Evolutionary conservation across 1,284 basidiomycete species (phyloP), one percentile per base, ranked within the genome.

Genomic region (Entoloma clypeatum): DNA sequence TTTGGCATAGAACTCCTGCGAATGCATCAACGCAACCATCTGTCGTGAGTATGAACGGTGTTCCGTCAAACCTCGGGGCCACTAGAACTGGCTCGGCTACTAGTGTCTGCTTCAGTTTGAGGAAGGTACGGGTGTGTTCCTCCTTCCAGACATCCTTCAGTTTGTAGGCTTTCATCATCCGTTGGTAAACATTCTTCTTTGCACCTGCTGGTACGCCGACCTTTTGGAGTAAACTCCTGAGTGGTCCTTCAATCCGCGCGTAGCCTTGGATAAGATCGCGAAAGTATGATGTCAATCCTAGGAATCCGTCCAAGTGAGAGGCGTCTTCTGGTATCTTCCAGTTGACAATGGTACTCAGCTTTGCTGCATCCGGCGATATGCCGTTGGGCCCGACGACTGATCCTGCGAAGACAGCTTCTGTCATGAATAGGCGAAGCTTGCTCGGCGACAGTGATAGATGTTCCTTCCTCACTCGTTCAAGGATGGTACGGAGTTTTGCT

Each of bases 21-120:
- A 67, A 65, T 2, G 57, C 62, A 13, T 56, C 48, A 24, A 55
- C 57, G 5, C 57, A 65, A 0, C 63, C 62, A 34, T 68, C 65
- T 1, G 61, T 62, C 0, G 64, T 65, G 16, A 68, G 29, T 0
- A 60, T 54, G 48, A 68, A 69, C 1, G 53, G 50, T 2, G 57
- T 47, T 2, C 64, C 65, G 36, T 66, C 60, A 25, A 53, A 59
- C 23, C 36, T 38, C 10, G 61, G 56, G 7, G 43, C 47, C 21
- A 40, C 18, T 1, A 64, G 43, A 0, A 67, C 46, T 3, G 65
- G 66, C 21, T 63, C 58, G 8, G 50, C 46, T 11, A 55, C 54
- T 1, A 66, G 44, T 1, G 40, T 26, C 2, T 39, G 33, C 40
- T 67, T 67, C 14, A 65, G 44, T 2, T 38, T 40, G 0, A 63